Base-by-base conservation (phyloP, 2,329 filamentous ascomycete genomes). In the Lecanicillium sp. region DNA sequence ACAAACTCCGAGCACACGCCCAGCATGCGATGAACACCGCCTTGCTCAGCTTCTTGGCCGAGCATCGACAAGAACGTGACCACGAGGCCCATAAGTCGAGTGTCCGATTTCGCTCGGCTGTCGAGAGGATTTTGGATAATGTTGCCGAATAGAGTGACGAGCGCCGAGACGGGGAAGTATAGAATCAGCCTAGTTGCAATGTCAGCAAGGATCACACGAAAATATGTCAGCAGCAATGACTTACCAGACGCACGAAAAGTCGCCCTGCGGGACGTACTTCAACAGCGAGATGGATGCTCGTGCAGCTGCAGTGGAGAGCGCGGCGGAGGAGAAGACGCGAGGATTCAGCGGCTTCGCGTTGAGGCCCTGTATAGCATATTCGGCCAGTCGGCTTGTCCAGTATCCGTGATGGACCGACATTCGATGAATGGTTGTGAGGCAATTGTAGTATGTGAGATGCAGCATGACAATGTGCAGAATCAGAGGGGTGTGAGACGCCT, bases 331-430 rank as follows among this genome's bases (percentile, higher is more conserved):
- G 62, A 96, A 98, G 8, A 98, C 86, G 49, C 92, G 74, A 0
- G 92, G 92, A 55, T 97, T 98, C 39, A 98, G 64, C 1, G 92
- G 89, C 46, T 84, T 76, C 1, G 89, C 83, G 58, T 97, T 97
- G 30, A 96, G 69, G 1, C 92, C 92, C 59, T 95, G 87, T 40
- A 97, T 92, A 13, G 92, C 92, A 55, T 88, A 97, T 53, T 97
- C 90, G 28, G 89, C 94, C 29, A 98, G 65, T 28, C 92, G 79
- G 54, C 87, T 96, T 1, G 90, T 97, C 92, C 92, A 98, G 64
- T 95, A 96, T 12, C 92, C 92, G 56, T 96, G 89, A 52, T 97
- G 92, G 20, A 97, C 85, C 30, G 87, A 94, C 92, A 97, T 98
- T 37, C 92, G 86, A 59, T 98, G 92, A 47, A 98, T 96, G 0